phyloP scores from a whole-genome alignment of 1,139 yeast species.

The Pichia terricola region DNA sequence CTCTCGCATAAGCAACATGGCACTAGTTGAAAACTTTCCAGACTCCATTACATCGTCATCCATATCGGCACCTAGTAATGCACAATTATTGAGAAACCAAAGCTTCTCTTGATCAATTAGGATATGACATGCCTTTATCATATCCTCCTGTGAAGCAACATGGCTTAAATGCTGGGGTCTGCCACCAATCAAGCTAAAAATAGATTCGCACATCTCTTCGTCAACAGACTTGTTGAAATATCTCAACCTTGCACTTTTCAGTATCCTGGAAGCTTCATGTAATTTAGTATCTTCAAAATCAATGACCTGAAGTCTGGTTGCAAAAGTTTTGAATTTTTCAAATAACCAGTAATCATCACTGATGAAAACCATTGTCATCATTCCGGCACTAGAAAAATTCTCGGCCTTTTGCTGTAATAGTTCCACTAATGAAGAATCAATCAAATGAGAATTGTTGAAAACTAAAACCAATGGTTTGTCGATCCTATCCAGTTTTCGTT shows the following conservation, averaged over 20 bases:
- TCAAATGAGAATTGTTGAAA: conserved; percentile 67
- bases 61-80: conserved; percentile 65
- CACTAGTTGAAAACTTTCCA: conserved; percentile 70
- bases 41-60: conserved; percentile 86
- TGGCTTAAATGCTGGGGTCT: conserved; percentile 75
- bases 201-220: conserved; percentile 27
- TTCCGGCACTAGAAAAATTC: conserved; percentile 62
- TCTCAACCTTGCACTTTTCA: conserved; percentile 43
- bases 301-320: conserved; percentile 66
- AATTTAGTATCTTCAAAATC: conserved; percentile 61
- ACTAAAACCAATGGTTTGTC: conserved; percentile 54
- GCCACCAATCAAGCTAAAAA: conserved; percentile 72
- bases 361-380: conserved; percentile 67
- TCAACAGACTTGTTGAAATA: conserved; percentile 34
- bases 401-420: conserved; percentile 80
- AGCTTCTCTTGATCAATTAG: conserved; percentile 74
- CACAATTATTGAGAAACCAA: conserved; percentile 81
- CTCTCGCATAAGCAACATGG: conserved; percentile 66
- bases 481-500: conserved; percentile 30
- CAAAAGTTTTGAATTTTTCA: conserved; percentile 62
- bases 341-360: conserved; percentile 86
- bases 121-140: conserved; percentile 55
- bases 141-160: conserved; percentile 58
- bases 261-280: conserved; percentile 45
- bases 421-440: conserved; percentile 68